Evolutionary conservation across 108 stramenopile genomes (phyloP).

Genomic region (Skeletonema grethae): DNA sequence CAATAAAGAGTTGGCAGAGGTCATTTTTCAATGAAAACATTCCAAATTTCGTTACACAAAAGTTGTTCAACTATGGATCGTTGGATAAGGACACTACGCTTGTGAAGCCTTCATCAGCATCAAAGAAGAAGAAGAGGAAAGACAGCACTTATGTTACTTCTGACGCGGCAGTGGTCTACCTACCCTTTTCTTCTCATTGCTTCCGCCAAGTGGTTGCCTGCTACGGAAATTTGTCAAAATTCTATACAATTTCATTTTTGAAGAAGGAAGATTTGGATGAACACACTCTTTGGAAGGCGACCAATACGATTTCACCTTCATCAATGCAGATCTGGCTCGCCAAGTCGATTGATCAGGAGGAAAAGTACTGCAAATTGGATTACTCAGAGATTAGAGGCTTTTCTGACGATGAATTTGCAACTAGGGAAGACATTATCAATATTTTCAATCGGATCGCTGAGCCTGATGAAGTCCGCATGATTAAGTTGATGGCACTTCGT

Average conservation of each 20-base stretch:
- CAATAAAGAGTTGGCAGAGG: slow-evolving; percentile 58
- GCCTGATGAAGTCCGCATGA: slow-evolving; percentile 66
- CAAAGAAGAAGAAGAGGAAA: slow-evolving; percentile 8
- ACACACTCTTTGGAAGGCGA: slow-evolving; percentile 76
- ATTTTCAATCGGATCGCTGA: slow-evolving; percentile 57
- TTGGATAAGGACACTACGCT: slow-evolving; percentile 29
- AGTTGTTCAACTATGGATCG: slow-evolving; percentile 58
- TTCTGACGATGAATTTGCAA: slow-evolving; percentile 54
- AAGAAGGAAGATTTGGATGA: slow-evolving; percentile 59
- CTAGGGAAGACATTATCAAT: slow-evolving; percentile 55
- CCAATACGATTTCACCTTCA: slow-evolving; percentile 62
- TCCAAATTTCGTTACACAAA: slow-evolving; percentile 53
- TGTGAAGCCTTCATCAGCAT: slow-evolving; percentile 8
- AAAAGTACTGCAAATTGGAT: slow-evolving; percentile 76
- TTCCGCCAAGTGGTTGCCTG: slow-evolving; percentile 62
- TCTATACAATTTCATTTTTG: slow-evolving; percentile 73
- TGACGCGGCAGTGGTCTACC: slow-evolving; percentile 60
- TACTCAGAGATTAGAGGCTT: slow-evolving; percentile 55
- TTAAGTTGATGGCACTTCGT: slow-evolving; percentile 41
- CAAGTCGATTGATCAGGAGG: slow-evolving; percentile 74
- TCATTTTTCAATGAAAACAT: slow-evolving; percentile 71
- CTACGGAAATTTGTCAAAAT: slow-evolving; percentile 48
- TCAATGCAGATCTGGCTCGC: slow-evolving; percentile 71
- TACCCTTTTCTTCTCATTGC: slow-evolving; percentile 81
- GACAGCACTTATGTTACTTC: slow-evolving; percentile 23